phyloP scores from a whole-genome alignment of 306 rosid species.

The Trichosanthes cucumerina region DNA sequence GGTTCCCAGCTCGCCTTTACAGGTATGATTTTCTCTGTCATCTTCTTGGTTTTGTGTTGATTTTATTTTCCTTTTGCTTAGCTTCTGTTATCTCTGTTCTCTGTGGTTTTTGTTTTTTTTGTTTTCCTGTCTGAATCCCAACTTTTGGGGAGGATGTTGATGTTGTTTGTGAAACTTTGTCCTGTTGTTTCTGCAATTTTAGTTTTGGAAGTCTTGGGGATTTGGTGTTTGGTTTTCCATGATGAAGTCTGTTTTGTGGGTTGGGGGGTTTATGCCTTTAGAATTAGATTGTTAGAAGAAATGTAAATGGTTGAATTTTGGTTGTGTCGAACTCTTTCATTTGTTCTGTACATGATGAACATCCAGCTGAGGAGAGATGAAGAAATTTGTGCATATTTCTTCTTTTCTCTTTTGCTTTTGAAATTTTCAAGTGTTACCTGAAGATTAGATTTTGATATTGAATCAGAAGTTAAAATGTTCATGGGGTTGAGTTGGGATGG shows the following conservation, averaged over 20 bases:
- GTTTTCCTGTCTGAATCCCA: not conserved
- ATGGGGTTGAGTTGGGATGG: not conserved
- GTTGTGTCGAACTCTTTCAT: not conserved
- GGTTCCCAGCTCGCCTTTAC: constrained; percentile 43
- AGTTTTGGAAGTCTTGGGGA: not conserved
- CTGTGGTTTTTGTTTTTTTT: not conserved
- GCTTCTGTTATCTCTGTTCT: not conserved
- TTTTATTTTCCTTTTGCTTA: not conserved
- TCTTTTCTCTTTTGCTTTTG: not conserved
- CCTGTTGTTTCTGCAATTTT: not conserved
- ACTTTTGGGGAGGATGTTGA: not conserved
- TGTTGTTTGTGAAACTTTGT: not conserved
- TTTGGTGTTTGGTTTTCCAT: not conserved
- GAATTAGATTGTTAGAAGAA: not conserved
- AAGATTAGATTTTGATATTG: not conserved
- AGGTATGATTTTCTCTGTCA: constrained; percentile 23
- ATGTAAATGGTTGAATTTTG: not conserved
- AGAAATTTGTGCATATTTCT: not conserved
- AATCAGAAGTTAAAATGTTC: not conserved
- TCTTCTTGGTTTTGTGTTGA: not conserved
- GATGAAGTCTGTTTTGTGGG: not conserved
- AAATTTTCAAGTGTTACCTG: not conserved
- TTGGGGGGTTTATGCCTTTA: not conserved
- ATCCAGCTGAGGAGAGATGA: not conserved
- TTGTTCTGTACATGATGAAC: not conserved